Base-by-base conservation (phyloP, 306 rosid genomes). In the Pyrus pyrifolia region DNA sequence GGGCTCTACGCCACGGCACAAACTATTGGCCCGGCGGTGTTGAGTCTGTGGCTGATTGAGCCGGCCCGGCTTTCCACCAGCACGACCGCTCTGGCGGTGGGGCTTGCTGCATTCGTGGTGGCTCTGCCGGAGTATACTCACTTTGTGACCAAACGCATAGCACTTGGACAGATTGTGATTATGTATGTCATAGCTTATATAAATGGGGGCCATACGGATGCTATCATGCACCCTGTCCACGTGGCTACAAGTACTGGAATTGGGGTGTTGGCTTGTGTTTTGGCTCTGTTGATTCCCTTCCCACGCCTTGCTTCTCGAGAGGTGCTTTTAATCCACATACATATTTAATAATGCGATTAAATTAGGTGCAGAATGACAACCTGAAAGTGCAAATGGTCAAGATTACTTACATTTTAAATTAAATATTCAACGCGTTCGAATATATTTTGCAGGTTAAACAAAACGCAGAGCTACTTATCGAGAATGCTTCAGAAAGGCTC, bases 131-230 rank as follows among this genome's bases (percentile, higher is more conserved):
- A 76, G 53, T 72, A 74, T 2, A 82, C 93, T 7, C 87, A 85
- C 70, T 69, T 89, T 73, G 58, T 90, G 4, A 79, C 92, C 8
- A 90, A 89, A 59, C 79, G 90, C 12, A 86, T 93, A 59, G 89
- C 93, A 2, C 23, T 89, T 68, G 94, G 92, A 5, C 93, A 93
- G 75, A 85, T 86, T 12, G 90, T 93, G 75, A 18, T 90, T 4
- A 83, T 87, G n/a, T 93, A 93, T 46, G 93, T 89, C 0, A 57
- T 79, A 0, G 96, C 86, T 45, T 88, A 82, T 21, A 78, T 66
- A 57, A 55, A 89, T 8, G 87, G 90, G 8, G 85, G 1, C 3
- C 60, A 67, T 9, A 70, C 74, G 7, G 82, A 90, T 13, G 68
- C 87, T 19, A 2, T 90, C 53, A 82, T 86, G 92, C 97, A 93